Conservation (phyloP, 495 filamentous ascomycete genomes). For the Talaromyces thailandensis region DNA sequence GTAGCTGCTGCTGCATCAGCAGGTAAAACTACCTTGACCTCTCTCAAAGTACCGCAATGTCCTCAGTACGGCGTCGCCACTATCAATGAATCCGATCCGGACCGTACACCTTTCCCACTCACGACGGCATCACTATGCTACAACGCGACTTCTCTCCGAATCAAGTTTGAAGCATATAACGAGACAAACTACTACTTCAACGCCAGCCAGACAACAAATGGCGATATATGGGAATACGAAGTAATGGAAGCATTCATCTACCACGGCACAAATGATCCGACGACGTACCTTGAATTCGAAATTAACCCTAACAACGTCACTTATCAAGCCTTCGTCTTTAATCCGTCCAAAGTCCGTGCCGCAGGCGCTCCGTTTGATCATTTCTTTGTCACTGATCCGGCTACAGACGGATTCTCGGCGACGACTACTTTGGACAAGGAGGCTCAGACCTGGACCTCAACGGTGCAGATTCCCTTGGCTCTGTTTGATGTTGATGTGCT, state of each 20-base stretch:
- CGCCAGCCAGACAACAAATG: conserved; percentile 5
- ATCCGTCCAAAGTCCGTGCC: conserved; percentile 4
- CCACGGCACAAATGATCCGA: conserved; percentile 4
- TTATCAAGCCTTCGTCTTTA: conserved; percentile 4
- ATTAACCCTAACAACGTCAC: conserved; percentile 6
- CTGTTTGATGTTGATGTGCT: conserved; percentile 1
- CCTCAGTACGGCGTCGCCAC: not conserved
- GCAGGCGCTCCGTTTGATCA: conserved; percentile 6
- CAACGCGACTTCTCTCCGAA: conserved; percentile 1
- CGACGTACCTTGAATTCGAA: conserved; percentile 5
- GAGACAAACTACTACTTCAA: conserved; percentile 7
- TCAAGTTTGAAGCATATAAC: conserved; percentile 3
- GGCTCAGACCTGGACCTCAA: not conserved
- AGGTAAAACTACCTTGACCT: not conserved
- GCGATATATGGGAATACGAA: conserved; percentile 8
- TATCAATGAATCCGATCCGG: conserved; percentile 2
- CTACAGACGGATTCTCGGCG: conserved; percentile 3
- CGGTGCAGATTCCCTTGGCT: conserved; percentile 2
- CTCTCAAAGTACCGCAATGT: not conserved
- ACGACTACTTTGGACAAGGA: not conserved
- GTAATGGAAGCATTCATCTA: conserved; percentile 7
- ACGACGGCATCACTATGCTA: conserved; percentile 2
- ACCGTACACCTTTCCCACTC: not conserved
- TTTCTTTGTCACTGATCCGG: conserved; percentile 5
- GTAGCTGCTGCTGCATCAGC: not conserved